Conservation (phyloP, 2,329 filamentous ascomycete species). For the Arthrocladium fulminans region DNA sequence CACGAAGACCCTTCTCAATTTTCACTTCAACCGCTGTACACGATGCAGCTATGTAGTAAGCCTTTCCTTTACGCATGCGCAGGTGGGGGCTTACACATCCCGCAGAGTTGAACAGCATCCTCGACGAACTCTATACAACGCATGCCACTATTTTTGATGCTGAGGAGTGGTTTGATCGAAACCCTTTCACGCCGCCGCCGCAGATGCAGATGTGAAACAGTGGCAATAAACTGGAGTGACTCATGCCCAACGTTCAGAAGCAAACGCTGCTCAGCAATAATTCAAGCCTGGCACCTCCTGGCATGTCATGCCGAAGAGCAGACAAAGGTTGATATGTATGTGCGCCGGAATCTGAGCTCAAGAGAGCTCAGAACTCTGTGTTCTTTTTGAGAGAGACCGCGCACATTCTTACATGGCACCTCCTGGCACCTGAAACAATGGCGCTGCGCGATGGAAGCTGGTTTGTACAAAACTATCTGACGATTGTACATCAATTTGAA, state of each 20-base stretch:
- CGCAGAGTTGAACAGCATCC: conserved; percentile 5
- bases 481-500: not conserved
- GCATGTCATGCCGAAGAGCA: too few relatives aligned
- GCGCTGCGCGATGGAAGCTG: not conserved
- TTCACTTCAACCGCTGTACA: not conserved
- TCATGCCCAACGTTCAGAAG: not conserved
- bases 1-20: not conserved
- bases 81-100: not conserved
- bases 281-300: not conserved
- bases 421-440: not conserved
- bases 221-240: not conserved
- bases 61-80: not conserved
- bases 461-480: not conserved
- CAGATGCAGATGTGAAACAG: conserved; percentile 2
- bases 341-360: too few relatives aligned
- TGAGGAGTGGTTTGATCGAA: conserved; percentile 10
- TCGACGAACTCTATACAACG: conserved; percentile 8
- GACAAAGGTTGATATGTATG: too few relatives aligned
- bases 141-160: conserved; percentile 10
- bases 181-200: conserved; percentile 5
- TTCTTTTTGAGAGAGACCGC: too few relatives aligned
- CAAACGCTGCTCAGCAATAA: not conserved
- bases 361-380: too few relatives aligned
- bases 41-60: conserved; percentile 1
- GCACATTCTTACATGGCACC: too few relatives aligned